phyloP scores from a whole-genome alignment of 2,329 filamentous ascomycete genomes.

The Chaetomiaceae sp. region DNA sequence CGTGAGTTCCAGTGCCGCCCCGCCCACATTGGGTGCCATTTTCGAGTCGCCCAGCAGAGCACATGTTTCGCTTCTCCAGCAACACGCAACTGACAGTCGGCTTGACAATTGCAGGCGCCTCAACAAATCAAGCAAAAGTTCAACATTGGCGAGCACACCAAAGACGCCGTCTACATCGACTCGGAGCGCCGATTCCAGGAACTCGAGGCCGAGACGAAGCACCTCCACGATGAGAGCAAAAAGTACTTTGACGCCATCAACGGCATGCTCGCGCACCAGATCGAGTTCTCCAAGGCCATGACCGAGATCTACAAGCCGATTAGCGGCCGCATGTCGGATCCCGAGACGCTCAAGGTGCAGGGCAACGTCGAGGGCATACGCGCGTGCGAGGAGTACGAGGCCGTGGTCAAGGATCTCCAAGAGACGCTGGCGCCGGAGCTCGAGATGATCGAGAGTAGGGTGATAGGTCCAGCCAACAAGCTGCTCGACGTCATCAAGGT shows the following conservation, averaged over 20 bases:
- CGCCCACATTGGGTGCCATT: conserved; percentile 10
- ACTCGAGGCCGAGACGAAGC: conserved; percentile 93
- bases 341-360: conserved; percentile 72
- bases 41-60: neutral
- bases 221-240: conserved; percentile 91
- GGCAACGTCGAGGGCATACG: conserved; percentile 90
- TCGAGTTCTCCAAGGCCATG: conserved; percentile 95
- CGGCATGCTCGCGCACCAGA: conserved; percentile 95
- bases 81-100: neutral
- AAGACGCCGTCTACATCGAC: conserved; percentile 91
- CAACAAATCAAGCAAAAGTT: conserved; percentile 89
- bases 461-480: conserved; percentile 90
- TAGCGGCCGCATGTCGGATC: conserved; percentile 90
- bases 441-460: conserved; percentile 91
- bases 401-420: conserved; percentile 83
- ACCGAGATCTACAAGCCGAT: conserved; percentile 98
- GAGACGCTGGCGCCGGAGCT: conserved; percentile 85
- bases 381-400: conserved; percentile 95
- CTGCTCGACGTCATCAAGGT: conserved; percentile 92
- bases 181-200: conserved; percentile 91
- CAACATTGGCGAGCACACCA: conserved; percentile 92
- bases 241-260: conserved; percentile 99
- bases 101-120: conserved; percentile 59
- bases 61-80: neutral
- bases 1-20: conserved; percentile 51